phyloP scores from a whole-genome alignment of 768 basidiomycete species.

The Collybiopsis luxurians region DNA sequence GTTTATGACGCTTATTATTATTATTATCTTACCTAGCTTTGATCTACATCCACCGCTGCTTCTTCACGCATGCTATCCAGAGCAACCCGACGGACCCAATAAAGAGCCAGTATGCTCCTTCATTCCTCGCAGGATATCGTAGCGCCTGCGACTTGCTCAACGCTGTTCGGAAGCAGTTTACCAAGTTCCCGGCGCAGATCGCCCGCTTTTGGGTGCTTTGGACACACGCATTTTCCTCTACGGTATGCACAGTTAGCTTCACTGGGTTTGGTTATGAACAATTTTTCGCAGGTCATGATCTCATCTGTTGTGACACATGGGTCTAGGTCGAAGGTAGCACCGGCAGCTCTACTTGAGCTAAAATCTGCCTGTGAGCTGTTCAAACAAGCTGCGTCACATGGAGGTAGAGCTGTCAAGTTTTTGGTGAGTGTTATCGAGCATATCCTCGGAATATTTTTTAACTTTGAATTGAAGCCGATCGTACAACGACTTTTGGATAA shows the following conservation, averaged over 20 bases:
- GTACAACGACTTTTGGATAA: slow-evolving; percentile 59
- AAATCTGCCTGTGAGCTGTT: slow-evolving; percentile 63
- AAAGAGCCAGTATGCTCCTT: slow-evolving; percentile 62
- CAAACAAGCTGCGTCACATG: slow-evolving; percentile 55
- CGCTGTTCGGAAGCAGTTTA: slow-evolving; percentile 46
- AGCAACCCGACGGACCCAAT: slow-evolving; percentile 67
- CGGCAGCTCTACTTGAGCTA: slow-evolving; percentile 67
- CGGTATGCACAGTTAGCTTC: slow-evolving; percentile 35
- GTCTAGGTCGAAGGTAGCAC: slow-evolving; percentile 63
- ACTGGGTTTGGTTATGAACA: neutral
- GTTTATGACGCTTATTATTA: slow-evolving; percentile 1
- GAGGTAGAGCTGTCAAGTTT: slow-evolving; percentile 70
- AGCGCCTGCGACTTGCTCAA: slow-evolving; percentile 59
- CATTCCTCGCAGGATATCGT: slow-evolving; percentile 66
- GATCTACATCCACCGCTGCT: slow-evolving; percentile 71
- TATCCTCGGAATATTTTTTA: too few relatives aligned
- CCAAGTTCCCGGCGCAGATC: slow-evolving; percentile 53
- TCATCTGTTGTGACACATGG: slow-evolving; percentile 75
- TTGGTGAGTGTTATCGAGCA: slow-evolving; percentile 40
- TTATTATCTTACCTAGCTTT: slow-evolving; percentile 40
- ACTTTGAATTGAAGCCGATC: slow-evolving; percentile 49
- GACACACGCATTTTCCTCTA: slow-evolving; percentile 69
- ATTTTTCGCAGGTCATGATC: slow-evolving; percentile 58
- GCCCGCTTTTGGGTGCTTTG: slow-evolving; percentile 70
- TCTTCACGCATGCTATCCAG: slow-evolving; percentile 70